A percentile compares a stretch with the other conserved stretches of the same genome.
Conservation (phyloP, 345 rosid species). For the Salix exigua region DNA sequence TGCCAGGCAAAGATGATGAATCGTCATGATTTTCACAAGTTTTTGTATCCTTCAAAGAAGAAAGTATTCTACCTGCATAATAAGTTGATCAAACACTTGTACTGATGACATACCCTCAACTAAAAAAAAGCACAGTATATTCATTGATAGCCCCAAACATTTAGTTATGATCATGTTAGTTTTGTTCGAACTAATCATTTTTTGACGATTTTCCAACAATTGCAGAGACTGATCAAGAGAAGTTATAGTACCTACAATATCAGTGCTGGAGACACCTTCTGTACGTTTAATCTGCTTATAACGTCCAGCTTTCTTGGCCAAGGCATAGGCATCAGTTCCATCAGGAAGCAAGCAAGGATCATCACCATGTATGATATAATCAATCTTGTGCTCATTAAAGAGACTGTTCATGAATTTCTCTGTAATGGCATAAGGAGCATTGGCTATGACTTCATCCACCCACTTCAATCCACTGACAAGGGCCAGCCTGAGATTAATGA, state of each 20-base stretch:
- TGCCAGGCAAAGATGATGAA: slow-evolving; percentile 31
- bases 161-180: neutral
- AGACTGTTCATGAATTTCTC: slow-evolving; percentile 80
- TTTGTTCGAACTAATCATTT: neutral
- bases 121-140: neutral
- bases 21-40: slow-evolving; percentile 26
- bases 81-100: slow-evolving; percentile 5
- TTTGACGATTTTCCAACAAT: neutral
- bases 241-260: slow-evolving; percentile 76
- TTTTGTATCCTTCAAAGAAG: slow-evolving; percentile 43
- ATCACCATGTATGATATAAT: slow-evolving; percentile 89
- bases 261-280: slow-evolving; percentile 98
- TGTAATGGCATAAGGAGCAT: slow-evolving; percentile 87
- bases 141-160: neutral
- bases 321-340: slow-evolving; percentile 93
- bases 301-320: slow-evolving; percentile 81
- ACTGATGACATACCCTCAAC: neutral
- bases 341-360: slow-evolving; percentile 96
- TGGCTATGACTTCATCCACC: slow-evolving; percentile 90
- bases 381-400: slow-evolving; percentile 79
- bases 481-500: slow-evolving; percentile 45
- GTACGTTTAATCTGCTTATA: slow-evolving; percentile 98
- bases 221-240: slow-evolving; percentile 11
- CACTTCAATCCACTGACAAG: slow-evolving; percentile 91
- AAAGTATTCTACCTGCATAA: slow-evolving; percentile 76